phyloP scores from a whole-genome alignment of 1,284 basidiomycete species.

The Coniferiporia sulphurascens region DNA sequence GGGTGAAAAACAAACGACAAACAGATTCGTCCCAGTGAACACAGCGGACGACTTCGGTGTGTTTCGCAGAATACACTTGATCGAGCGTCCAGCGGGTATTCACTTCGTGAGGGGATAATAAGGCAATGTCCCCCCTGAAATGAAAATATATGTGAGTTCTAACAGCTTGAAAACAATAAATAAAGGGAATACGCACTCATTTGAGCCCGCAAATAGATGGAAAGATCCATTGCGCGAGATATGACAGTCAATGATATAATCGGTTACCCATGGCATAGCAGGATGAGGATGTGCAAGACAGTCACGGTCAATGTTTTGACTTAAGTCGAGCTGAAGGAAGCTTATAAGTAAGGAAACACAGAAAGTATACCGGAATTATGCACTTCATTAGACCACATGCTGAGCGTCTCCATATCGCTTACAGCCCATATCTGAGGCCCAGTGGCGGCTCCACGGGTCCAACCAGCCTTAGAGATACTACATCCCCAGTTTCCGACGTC shows the following conservation, averaged over 20 bases:
- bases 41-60: constrained; percentile 54
- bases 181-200: constrained; percentile 41
- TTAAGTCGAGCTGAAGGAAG: constrained; percentile 42
- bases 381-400: constrained; percentile 69
- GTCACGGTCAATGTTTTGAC: constrained; percentile 44
- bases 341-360: background rate
- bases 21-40: constrained; percentile 53
- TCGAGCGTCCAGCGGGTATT: constrained; percentile 45
- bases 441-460: constrained; percentile 37
- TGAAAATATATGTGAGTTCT: background rate
- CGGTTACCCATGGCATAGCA: constrained; percentile 51
- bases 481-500: constrained; percentile 72
- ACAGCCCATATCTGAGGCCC: constrained; percentile 54
- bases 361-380: constrained; percentile 4
- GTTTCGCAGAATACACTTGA: constrained; percentile 45
- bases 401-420: constrained; percentile 84
- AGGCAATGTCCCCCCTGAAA: constrained; percentile 52
- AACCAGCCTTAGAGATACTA: constrained; percentile 70
- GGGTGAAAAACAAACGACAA: constrained; percentile 17
- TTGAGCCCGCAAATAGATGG: constrained; percentile 54
- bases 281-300: constrained; percentile 43
- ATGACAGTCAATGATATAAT: constrained; percentile 52
- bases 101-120: constrained; percentile 42
- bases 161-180: background rate
- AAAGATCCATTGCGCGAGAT: constrained; percentile 27